Conservation (phyloP, 225 moss, liverwort and hornwort species). For the Sphagnum contortum region DNA sequence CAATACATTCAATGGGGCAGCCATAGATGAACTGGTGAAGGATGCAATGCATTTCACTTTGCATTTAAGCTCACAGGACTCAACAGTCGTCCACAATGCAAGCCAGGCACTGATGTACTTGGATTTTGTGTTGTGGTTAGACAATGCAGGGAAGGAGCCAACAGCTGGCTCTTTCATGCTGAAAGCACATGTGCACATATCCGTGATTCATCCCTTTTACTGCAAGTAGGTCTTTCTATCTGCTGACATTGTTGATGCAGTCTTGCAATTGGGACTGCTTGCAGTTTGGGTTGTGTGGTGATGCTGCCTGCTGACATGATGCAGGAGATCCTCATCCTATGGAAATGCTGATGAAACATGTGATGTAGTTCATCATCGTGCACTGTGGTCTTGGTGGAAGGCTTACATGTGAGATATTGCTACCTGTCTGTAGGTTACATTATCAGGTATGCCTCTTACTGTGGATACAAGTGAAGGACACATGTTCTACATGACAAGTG, state of each 20-base stretch:
- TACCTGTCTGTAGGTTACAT: constrained; percentile 39
- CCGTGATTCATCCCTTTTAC: constrained; percentile 77
- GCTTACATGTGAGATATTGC: too few relatives aligned
- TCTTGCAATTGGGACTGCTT: too few relatives aligned
- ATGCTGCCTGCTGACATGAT: neutral
- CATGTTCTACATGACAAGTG: constrained; percentile 89
- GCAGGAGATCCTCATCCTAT: constrained; percentile 48
- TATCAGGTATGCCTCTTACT: constrained; percentile 67
- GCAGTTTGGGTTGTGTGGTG: too few relatives aligned
- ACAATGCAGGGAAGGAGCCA: constrained; percentile 35
- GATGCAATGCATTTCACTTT: constrained; percentile 70
- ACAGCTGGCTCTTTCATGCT: constrained; percentile 48
- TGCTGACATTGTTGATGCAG: too few relatives aligned
- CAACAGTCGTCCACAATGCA: constrained; percentile 48
- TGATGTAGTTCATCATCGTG: too few relatives aligned
- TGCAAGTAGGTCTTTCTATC: constrained; percentile 57
- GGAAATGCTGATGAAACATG: too few relatives aligned
- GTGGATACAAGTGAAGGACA: constrained; percentile 88
- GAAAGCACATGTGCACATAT: constrained; percentile 81
- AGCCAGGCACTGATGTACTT: constrained; percentile 75
- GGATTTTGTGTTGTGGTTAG: constrained; percentile 33
- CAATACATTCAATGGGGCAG: constrained; percentile 79
- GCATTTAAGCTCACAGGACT: constrained; percentile 39
- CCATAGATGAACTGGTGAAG: constrained; percentile 83
- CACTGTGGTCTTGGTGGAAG: too few relatives aligned